Conservation (phyloP, 2,329 filamentous ascomycete genomes). For the Exophiala alcalophila region DNA sequence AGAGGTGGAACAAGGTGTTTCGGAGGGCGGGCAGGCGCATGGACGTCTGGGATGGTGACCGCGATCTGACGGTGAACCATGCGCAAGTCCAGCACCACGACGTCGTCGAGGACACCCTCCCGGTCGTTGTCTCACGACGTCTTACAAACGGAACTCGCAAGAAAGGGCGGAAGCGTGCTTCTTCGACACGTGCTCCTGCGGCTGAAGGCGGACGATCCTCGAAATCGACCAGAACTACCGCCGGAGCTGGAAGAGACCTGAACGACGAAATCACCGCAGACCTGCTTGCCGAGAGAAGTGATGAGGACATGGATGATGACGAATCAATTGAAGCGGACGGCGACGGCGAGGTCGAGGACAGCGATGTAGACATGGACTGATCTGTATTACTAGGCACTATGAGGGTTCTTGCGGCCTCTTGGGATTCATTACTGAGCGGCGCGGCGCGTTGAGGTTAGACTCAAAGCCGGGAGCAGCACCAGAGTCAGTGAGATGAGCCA, state of each 20-base stretch:
- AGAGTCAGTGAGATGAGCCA: no score
- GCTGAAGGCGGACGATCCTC: conserved; percentile 3
- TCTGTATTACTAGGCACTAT: not conserved
- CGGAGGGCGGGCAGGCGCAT: conserved; percentile 44
- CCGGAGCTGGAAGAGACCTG: conserved; percentile 24
- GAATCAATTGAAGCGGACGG: conserved; percentile 26
- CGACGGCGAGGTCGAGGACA: conserved; percentile 26
- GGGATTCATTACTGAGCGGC: no score
- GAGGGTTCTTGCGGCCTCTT: no score
- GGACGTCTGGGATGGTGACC: conserved; percentile 47
- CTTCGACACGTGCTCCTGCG: conserved; percentile 1
- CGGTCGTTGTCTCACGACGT: not conserved
- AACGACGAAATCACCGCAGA: conserved; percentile 31
- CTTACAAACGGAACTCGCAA: conserved; percentile 18
- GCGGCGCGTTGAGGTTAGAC: no score
- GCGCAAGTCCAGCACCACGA: conserved; percentile 14
- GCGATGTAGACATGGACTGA: conserved; percentile 24
- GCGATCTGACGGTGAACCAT: conserved; percentile 38
- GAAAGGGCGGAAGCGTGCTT: conserved; percentile 9
- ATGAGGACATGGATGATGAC: conserved; percentile 29
- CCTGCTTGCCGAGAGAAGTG: conserved; percentile 31
- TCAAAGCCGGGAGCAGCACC: no score
- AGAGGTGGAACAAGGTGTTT: conserved; percentile 43
- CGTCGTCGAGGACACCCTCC: conserved; percentile 7
- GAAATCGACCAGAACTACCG: conserved; percentile 7